Base-by-base conservation (phyloP, 1,284 basidiomycete genomes). In the Malassezia dermatis region DNA sequence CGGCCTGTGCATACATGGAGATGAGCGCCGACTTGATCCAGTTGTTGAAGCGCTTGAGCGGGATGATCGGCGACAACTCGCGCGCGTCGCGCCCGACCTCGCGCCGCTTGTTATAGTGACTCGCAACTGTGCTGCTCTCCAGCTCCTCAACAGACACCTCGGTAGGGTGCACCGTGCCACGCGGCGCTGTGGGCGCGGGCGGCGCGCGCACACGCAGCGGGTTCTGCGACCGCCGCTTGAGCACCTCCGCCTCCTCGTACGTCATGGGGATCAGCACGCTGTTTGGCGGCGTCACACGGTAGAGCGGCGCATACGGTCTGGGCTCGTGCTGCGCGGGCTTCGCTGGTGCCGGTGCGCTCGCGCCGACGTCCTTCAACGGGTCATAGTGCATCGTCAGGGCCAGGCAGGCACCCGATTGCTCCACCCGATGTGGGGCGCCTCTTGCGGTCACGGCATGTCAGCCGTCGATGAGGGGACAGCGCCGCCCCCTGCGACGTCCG, bases 41-140 rank as follows among this genome's bases (percentile, higher is more conserved):
- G 77, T 99, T 98, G 78, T 99, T 99, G 79, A 96, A 98, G 74
- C 83, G 88, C 76, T 93, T 91, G 53, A 99, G 80, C 21, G 89
- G 90, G 56, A 95, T 89, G 69, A 98, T 99, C 30, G 90, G 89
- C 6, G 90, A 95, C n/a, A 85, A 83, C 61, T 83, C 81, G 32
- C 94, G 85, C 61, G 86, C 83, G 8, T 83, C 79, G 27, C 89
- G 81, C 49, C 89, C 90, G 11, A 93, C 85, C 58, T 99, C 90
- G 4, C 87, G 88, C 10, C 94, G 83, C 40, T 83, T 81, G 75
- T 98, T 98, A 77, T 98, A 54, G 47, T 60, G 60, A 6, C 27
- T 8, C 0, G 60, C 57, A 1, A 61, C 57, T 24, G 28, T 40
- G 1, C 3, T 39, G 4, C 19, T 2, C 19, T 39, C 37, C 19